These are phyloP conservation scores for Melampsora larici-populina DNA, from an alignment of 1,284 basidiomycete genomes.

Conservation along the genomic window DNA sequence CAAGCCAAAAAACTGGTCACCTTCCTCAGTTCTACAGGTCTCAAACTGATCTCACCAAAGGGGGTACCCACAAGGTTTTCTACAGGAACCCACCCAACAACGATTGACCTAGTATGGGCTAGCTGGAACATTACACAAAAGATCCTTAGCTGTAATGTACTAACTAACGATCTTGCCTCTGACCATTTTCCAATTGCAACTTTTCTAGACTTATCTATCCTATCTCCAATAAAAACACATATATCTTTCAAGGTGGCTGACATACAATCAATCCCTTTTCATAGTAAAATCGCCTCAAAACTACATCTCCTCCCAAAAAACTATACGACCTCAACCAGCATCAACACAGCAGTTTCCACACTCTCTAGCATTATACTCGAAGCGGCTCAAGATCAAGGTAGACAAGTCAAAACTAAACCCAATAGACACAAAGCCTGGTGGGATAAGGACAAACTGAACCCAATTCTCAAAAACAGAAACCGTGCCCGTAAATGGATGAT, in stretches of 20 bases:
- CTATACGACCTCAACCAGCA: background rate
- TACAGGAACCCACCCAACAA: too few species aligned
- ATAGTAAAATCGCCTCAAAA: background rate
- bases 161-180: too few species aligned
- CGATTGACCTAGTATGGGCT: too few species aligned
- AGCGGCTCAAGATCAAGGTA: background rate
- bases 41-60: background rate
- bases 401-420: too few species aligned
- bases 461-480: background rate
- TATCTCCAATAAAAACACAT: background rate
- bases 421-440: slow-evolving; percentile 6
- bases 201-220: too few species aligned
- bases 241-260: background rate
- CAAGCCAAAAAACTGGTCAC: background rate
- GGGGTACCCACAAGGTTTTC: background rate
- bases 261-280: background rate
- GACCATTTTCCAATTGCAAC: too few species aligned
- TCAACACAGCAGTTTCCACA: background rate
- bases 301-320: background rate
- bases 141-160: too few species aligned
- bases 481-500: slow-evolving; percentile 9
- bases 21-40: background rate
- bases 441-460: slow-evolving; percentile 1
- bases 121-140: too few species aligned
- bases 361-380: background rate